phyloP scores from a whole-genome alignment of 2,329 filamentous ascomycete genomes.

The Fusarium pseudograminearum region DNA sequence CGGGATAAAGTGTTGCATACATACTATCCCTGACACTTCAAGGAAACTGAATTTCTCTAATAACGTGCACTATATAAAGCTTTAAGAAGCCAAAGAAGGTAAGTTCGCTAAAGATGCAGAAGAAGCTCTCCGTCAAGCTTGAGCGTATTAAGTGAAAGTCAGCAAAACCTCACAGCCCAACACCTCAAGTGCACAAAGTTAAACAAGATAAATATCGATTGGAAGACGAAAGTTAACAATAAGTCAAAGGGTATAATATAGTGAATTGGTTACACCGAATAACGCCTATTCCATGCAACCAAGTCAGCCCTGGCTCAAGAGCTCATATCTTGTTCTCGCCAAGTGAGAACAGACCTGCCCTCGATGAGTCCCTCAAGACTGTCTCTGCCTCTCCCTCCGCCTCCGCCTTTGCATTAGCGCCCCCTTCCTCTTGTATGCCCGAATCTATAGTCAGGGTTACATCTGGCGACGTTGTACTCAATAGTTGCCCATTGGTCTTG shows the following conservation, averaged over 20 bases:
- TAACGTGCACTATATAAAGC: not conserved
- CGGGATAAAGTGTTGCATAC: not conserved
- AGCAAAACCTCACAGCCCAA: not conserved
- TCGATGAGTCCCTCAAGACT: conserved; percentile 25
- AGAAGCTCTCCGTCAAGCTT: not conserved
- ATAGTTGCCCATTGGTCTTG: conserved; percentile 26
- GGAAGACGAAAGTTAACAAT: not conserved
- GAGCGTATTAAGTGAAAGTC: not conserved
- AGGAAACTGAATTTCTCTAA: not conserved
- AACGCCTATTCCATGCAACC: not conserved
- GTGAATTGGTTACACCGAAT: not conserved
- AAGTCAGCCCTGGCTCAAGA: not conserved
- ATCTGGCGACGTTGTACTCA: conserved; percentile 30
- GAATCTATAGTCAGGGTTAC: not conserved
- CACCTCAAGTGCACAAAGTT: no score
- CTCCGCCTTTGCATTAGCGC: not conserved
- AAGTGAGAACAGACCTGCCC: conserved; percentile 28
- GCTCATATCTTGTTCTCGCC: conserved; percentile 37
- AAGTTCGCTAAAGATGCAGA: not conserved
- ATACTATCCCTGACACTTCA: not conserved
- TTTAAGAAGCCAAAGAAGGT: not conserved
- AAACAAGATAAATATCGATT: not conserved
- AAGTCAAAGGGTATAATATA: not conserved
- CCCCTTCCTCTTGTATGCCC: not conserved
- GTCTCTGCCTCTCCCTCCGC: conserved; percentile 9